A percentile compares a stretch with the other conserved stretches of the same genome.
Conservation (phyloP, 2,329 filamentous ascomycete species). For the Penicillium sp. region DNA sequence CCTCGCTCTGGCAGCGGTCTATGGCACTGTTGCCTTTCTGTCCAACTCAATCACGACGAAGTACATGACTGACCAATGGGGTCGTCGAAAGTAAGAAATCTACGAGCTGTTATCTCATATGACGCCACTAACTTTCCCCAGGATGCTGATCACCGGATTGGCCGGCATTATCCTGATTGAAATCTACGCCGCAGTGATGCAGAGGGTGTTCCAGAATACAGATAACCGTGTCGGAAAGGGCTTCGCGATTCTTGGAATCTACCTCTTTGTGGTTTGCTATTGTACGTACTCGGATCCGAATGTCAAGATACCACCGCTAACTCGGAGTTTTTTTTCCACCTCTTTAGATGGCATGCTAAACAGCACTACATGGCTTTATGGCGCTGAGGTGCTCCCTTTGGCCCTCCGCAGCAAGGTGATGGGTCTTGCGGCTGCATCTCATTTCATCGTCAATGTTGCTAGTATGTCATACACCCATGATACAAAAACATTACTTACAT, state of each 20-base stretch:
- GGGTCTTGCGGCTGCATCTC: constrained; percentile 54
- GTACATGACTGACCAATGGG: constrained; percentile 58
- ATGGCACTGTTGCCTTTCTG: constrained; percentile 54
- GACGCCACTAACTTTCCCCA: constrained; percentile 22
- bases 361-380: constrained; percentile 57
- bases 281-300: constrained; percentile 38
- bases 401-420: constrained; percentile 56
- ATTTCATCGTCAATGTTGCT: constrained; percentile 57
- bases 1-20: constrained; percentile 55
- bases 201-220: constrained; percentile 56
- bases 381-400: constrained; percentile 56
- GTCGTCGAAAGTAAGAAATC: constrained; percentile 51
- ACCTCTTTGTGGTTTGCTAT: constrained; percentile 57
- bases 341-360: constrained; percentile 52
- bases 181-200: constrained; percentile 61
- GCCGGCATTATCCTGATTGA: constrained; percentile 55
- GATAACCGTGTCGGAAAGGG: constrained; percentile 58
- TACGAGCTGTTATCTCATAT: neutral
- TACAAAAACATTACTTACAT: neutral
- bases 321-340: neutral
- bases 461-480: constrained; percentile 26
- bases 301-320: neutral
- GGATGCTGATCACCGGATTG: constrained; percentile 57
- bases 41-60: constrained; percentile 54
- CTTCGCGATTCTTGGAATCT: constrained; percentile 60